A percentile compares a stretch with the other conserved stretches of the same genome.
Evolutionary conservation across 495 filamentous ascomycete species (phyloP).

Genomic region (Tuber borchii): DNA sequence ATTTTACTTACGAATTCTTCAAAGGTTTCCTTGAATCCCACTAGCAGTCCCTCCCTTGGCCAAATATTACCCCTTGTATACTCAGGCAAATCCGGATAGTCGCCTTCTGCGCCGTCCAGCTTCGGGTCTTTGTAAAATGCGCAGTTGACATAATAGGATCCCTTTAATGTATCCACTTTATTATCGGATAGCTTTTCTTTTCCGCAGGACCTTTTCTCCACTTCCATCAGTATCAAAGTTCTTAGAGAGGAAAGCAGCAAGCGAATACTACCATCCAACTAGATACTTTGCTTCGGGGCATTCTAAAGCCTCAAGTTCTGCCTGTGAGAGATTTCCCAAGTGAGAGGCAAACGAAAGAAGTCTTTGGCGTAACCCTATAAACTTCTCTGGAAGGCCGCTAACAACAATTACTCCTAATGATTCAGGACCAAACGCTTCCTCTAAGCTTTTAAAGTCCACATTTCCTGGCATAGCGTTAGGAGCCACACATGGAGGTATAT

Average conservation of each 20-base stretch:
- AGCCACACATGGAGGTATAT: neutral
- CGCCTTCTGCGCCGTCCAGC: conserved; percentile 52
- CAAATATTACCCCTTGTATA: conserved; percentile 76
- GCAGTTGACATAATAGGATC: conserved; percentile 94
- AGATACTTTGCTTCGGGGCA: conserved; percentile 58
- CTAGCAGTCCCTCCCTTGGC: conserved; percentile 61
- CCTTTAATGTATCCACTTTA: conserved; percentile 85
- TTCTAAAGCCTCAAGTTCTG: conserved; percentile 63
- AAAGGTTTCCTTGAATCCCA: conserved; percentile 64
- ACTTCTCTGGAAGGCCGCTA: conserved; percentile 68
- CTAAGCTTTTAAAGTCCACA: conserved; percentile 65
- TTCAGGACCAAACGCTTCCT: conserved; percentile 80
- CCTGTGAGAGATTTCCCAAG: conserved; percentile 69
- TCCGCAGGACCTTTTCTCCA: conserved; percentile 70
- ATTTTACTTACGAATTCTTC: conserved; percentile 53
- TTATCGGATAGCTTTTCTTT: conserved; percentile 91
- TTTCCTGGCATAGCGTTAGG: conserved; percentile 49
- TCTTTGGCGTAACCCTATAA: conserved; percentile 58
- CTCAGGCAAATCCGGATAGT: conserved; percentile 51
- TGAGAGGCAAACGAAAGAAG: conserved; percentile 83
- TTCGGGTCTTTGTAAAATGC: conserved; percentile 73
- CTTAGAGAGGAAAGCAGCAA: neutral
- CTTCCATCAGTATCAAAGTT: conserved; percentile 44
- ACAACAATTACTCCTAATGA: conserved; percentile 92
- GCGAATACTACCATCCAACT: conserved; percentile 51